Conservation (phyloP, 768 basidiomycete species). For the Stropharia rugosoannulata region DNA sequence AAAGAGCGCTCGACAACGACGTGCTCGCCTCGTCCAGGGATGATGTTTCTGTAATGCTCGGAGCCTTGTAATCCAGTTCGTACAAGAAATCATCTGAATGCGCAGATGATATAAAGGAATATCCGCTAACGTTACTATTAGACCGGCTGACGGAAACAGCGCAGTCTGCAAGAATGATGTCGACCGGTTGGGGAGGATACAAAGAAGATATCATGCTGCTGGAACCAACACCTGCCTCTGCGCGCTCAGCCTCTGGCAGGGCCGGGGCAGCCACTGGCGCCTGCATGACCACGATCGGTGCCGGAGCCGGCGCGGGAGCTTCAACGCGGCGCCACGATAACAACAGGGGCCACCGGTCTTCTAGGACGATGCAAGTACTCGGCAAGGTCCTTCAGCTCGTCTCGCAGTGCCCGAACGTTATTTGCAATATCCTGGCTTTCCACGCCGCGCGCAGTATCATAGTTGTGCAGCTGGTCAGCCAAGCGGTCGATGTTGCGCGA, state of each 20-base stretch:
- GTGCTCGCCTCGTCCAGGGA: conserved; percentile 17
- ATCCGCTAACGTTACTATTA: conserved; percentile 40
- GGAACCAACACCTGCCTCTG: conserved; percentile 45
- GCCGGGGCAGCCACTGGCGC: background rate
- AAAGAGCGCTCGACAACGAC: conserved; percentile 10
- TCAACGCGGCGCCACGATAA: conserved; percentile 3
- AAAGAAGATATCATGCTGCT: conserved; percentile 37
- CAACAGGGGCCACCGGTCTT: conserved; percentile 22
- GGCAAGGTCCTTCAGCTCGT: conserved; percentile 65
- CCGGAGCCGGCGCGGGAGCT: background rate
- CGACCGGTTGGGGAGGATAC: conserved; percentile 20
- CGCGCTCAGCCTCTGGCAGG: conserved; percentile 13
- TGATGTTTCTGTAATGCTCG: conserved; percentile 1
- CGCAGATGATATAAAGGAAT: conserved; percentile 52
- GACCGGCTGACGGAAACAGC: conserved; percentile 32
- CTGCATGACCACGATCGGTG: background rate
- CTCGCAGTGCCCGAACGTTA: conserved; percentile 68
- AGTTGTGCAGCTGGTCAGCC: conserved; percentile 54
- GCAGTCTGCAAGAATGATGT: conserved; percentile 20
- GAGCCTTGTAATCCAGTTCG: conserved; percentile 22
- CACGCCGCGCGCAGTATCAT: conserved; percentile 56
- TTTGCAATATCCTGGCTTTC: conserved; percentile 66
- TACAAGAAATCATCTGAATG: conserved; percentile 71
- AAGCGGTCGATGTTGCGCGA: conserved; percentile 47
- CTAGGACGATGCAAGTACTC: conserved; percentile 49